Percentiles rank a stretch among this genome's conserved stretches.
Evolutionary conservation across 305 asterid species (phyloP).

Genomic region (Fraxinus baroniana): DNA sequence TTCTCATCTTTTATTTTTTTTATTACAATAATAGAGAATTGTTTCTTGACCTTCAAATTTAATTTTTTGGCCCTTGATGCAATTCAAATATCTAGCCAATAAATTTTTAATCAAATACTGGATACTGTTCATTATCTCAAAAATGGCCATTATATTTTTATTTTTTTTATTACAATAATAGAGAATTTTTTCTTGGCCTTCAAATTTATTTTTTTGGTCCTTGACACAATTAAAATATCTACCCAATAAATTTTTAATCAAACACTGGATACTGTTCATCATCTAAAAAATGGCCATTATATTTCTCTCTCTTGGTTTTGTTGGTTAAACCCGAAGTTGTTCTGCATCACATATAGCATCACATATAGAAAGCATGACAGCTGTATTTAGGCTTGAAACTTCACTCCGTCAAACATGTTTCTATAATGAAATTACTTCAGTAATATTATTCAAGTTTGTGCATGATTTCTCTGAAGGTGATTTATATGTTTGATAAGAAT

Average conservation of each 20-base stretch:
- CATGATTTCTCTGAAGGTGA: background rate
- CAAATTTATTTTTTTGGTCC: background rate
- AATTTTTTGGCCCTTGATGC: background rate
- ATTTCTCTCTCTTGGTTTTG: background rate
- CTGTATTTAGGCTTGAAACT: background rate
- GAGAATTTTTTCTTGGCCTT: background rate
- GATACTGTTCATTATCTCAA: background rate
- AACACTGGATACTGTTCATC: background rate
- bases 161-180: background rate
- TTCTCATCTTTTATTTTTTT: background rate
- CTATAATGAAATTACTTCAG: background rate
- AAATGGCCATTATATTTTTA: background rate
- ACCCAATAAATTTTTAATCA: background rate
- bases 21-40: background rate
- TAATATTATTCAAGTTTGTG: background rate
- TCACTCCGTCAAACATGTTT: background rate
- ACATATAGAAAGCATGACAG: background rate
- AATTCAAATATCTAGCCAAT: background rate
- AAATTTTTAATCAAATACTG: background rate
- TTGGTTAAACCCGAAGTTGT: background rate
- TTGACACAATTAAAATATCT: background rate
- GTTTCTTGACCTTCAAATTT: background rate
- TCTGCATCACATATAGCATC: background rate
- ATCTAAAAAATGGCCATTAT: background rate
- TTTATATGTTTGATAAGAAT: background rate